A percentile compares a stretch with the other conserved stretches of the same genome.
Conservation (phyloP, 164 flowering plant genomes). For the Saururus chinensis region DNA sequence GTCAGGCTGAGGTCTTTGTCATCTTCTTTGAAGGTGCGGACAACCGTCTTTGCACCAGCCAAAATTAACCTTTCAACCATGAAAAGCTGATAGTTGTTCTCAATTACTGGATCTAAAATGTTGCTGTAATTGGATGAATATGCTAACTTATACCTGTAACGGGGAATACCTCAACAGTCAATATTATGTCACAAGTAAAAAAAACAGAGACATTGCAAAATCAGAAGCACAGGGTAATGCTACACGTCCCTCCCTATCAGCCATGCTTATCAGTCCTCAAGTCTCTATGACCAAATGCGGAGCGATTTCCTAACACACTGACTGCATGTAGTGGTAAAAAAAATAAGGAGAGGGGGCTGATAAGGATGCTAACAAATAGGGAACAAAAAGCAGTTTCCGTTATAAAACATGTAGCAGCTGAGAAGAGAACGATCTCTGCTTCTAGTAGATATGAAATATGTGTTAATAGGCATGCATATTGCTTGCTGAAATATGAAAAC, state of each 20-base stretch:
- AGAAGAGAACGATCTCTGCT: too few relatives aligned
- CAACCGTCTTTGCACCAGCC: constrained; percentile 73
- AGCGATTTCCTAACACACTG: too few relatives aligned
- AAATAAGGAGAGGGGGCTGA: too few relatives aligned
- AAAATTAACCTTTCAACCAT: constrained; percentile 84
- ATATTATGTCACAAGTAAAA: not conserved
- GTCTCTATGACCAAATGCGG: too few relatives aligned
- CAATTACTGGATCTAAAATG: constrained; percentile 66
- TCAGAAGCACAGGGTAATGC: not conserved
- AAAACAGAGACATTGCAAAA: not conserved
- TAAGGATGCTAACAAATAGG: too few relatives aligned
- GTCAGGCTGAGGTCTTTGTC: constrained; percentile 73
- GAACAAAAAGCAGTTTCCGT: too few relatives aligned
- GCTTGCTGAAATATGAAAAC: too few relatives aligned
- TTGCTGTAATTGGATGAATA: constrained; percentile 78
- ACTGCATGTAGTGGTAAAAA: too few relatives aligned
- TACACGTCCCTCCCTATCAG: not conserved
- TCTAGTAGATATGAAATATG: too few relatives aligned
- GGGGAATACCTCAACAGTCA: not conserved
- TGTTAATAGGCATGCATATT: too few relatives aligned
- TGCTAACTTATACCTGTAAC: constrained; percentile 81
- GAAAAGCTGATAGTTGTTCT: constrained; percentile 89
- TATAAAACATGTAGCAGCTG: too few relatives aligned
- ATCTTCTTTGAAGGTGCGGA: constrained; percentile 70
- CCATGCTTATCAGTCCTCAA: not conserved